Evolutionary conservation across 2,329 filamentous ascomycete species (phyloP).

Genomic region (Trichoderma guizhouense): DNA sequence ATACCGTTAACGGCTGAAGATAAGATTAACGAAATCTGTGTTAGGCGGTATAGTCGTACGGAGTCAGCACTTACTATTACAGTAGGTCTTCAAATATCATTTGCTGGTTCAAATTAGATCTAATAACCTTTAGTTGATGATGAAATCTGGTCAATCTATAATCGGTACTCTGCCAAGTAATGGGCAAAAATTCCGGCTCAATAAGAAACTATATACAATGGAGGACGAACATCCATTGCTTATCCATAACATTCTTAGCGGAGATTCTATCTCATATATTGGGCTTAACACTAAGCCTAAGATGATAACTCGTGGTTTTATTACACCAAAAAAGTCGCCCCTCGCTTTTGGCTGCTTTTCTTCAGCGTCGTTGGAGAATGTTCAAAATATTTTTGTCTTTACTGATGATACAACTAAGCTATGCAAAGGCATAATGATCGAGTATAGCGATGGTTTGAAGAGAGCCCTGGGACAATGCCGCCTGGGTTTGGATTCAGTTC

Average conservation of each 20-base stretch:
- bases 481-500: background rate
- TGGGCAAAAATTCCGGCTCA: rapidly evolving
- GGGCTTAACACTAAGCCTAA: background rate
- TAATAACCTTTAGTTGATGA: background rate
- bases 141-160: background rate
- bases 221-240: background rate
- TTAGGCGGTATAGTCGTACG: rapidly evolving
- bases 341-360: background rate
- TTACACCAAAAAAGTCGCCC: rapidly evolving
- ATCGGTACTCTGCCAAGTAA: background rate
- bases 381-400: background rate
- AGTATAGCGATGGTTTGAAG: background rate
- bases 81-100: background rate
- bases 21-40: background rate
- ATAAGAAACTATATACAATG: background rate
- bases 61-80: background rate
- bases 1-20: background rate
- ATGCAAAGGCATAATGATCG: background rate
- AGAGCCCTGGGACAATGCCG: background rate
- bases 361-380: background rate
- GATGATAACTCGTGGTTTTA: background rate
- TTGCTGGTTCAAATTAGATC: background rate
- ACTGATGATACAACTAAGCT: background rate
- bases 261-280: background rate
- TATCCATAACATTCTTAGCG: background rate